Conservation (phyloP, 805 yeast species). For the Ogataea nitratoaversa region DNA sequence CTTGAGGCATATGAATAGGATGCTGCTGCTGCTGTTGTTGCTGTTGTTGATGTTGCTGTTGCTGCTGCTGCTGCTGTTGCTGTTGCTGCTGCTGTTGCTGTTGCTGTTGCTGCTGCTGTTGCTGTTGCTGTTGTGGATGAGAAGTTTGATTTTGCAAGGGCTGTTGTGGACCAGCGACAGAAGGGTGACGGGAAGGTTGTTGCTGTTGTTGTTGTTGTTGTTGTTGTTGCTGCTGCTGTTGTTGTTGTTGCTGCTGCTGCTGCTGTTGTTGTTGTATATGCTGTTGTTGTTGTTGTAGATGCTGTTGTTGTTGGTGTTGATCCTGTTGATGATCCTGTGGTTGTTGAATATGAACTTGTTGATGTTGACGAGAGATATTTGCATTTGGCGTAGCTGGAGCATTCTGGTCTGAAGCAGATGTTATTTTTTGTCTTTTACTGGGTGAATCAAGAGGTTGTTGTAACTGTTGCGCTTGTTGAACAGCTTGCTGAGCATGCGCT, state of each 20-base stretch:
- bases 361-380: slow-evolving; percentile 5
- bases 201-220: slow-evolving; percentile 2
- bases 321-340: not conserved
- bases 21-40: slow-evolving; percentile 16
- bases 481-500: slow-evolving; percentile 19
- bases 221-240: slow-evolving; percentile 8
- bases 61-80: slow-evolving; percentile 12
- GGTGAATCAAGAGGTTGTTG: slow-evolving; percentile 4
- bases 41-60: slow-evolving; percentile 17
- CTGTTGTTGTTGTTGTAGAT: not conserved
- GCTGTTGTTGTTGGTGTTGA: slow-evolving; percentile 12
- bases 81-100: slow-evolving; percentile 18
- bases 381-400: not conserved
- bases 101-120: slow-evolving; percentile 18
- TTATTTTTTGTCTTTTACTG: not conserved
- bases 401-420: not conserved
- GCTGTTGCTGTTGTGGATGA: slow-evolving; percentile 14
- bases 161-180: slow-evolving; percentile 11
- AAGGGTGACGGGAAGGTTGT: slow-evolving; percentile 16
- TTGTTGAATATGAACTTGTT: slow-evolving; percentile 21
- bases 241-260: slow-evolving; percentile 12
- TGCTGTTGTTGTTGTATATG: slow-evolving; percentile 5
- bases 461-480: not conserved
- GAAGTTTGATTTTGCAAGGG: slow-evolving; percentile 16
- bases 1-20: slow-evolving; percentile 25